Conservation (phyloP, 2,329 filamentous ascomycete species). For the Epichloe typhina region DNA sequence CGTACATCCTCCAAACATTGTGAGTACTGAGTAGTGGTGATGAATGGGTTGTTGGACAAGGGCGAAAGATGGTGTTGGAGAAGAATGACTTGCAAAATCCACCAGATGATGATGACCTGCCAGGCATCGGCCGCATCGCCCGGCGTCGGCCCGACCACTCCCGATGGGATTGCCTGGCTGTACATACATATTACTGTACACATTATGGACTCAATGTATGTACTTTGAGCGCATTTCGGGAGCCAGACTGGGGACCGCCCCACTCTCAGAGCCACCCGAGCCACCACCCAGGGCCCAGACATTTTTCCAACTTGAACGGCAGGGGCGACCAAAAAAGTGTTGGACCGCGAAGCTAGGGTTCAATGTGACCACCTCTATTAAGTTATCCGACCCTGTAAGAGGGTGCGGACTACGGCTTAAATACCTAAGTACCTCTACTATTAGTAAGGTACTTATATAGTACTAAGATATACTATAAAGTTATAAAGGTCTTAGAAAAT, state of each 20-base stretch:
- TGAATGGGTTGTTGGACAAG: neutral
- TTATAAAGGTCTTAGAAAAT: no score
- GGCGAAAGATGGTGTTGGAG: slow-evolving; percentile 8
- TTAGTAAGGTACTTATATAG: no score
- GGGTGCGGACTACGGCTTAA: no score
- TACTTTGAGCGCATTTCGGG: no score
- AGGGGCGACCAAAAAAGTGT: slow-evolving; percentile 1
- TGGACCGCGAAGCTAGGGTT: no score
- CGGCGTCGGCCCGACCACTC: slow-evolving; percentile 9
- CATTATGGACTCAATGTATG: no score
- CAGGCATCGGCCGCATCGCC: neutral
- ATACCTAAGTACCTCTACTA: no score
- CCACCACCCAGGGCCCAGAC: neutral
- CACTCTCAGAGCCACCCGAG: neutral
- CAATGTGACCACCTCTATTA: no score
- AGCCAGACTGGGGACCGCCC: neutral
- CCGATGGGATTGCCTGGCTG: slow-evolving; percentile 7
- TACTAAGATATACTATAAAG: no score
- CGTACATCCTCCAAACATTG: slow-evolving; percentile 28
- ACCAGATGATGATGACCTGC: neutral
- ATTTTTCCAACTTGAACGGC: neutral
- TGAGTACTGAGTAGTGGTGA: neutral
- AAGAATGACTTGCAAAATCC: neutral
- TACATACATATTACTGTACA: no score
- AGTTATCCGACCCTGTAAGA: no score